Conservation (phyloP, 202 grass and related monocot genomes). For the Thinopyrum obtusiflorum region DNA sequence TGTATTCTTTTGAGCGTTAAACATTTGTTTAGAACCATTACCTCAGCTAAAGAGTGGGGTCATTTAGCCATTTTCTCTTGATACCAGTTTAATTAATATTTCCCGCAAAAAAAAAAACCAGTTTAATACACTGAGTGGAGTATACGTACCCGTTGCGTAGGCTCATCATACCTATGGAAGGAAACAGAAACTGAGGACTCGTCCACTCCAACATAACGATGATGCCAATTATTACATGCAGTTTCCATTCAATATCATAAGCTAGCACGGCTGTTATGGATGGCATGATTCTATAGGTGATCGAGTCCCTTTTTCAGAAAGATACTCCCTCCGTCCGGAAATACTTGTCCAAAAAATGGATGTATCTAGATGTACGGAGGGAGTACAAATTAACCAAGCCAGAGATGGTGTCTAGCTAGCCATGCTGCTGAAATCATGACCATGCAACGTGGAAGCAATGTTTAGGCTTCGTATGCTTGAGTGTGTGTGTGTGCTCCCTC, state of each 20-base stretch:
- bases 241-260: not conserved
- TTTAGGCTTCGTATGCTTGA: constrained; percentile 6
- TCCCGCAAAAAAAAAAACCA: no score
- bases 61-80: not conserved
- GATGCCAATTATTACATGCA: no score
- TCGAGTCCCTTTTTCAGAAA: not conserved
- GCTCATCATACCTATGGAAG: not conserved
- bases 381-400: not conserved
- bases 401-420: not conserved
- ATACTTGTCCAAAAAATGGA: no score
- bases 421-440: constrained; percentile 11
- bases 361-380: no score
- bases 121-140: not conserved
- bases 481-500: not conserved
- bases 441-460: not conserved
- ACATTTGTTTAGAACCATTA: not conserved
- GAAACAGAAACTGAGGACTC: no score
- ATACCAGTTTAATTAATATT: no score
- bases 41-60: not conserved
- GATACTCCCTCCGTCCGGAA: no score
- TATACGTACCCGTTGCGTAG: not conserved
- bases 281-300: constrained; percentile 16
- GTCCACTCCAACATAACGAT: no score
- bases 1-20: not conserved
- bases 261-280: constrained; percentile 1